These are phyloP conservation scores for Picea engelmannii DNA, from an alignment of 83 land plant species.

Conservation along the genomic window DNA sequence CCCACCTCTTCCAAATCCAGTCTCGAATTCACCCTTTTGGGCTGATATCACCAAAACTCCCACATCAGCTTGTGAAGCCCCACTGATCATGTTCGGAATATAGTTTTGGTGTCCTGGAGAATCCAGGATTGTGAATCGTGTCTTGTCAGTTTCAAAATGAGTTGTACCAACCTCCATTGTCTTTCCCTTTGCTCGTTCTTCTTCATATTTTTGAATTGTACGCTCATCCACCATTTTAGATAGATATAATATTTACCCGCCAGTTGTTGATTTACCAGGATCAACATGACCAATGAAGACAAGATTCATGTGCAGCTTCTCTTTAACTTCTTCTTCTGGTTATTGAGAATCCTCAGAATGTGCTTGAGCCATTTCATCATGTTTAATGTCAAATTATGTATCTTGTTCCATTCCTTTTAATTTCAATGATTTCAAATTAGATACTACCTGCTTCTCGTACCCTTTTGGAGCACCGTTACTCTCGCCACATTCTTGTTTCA, in stretches of 20 bases:
- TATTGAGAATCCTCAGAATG: conserved; percentile 26
- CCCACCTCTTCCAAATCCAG: no score
- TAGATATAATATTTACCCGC: conserved; percentile 58
- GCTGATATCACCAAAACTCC: conserved; percentile 39
- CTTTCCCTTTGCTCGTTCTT: conserved; percentile 94
- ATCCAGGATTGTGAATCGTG: conserved; percentile 97
- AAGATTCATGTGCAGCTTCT: conserved; percentile 79
- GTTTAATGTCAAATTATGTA: conserved; percentile 14
- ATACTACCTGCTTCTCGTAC: not conserved
- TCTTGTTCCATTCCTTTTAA: not conserved
- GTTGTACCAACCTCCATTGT: conserved; percentile 99
- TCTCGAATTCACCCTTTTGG: no score
- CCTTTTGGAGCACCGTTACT: no score
- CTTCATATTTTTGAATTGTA: conserved; percentile 98
- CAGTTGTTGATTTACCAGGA: conserved; percentile 92
- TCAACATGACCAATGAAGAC: conserved; percentile 99
- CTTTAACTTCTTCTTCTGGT: conserved; percentile 32
- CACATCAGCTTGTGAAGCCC: conserved; percentile 98
- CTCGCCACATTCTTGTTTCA: no score
- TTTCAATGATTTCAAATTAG: conserved; percentile 2
- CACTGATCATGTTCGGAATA: conserved; percentile 99
- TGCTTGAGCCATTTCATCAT: conserved; percentile 12
- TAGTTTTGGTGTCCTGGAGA: conserved; percentile 98
- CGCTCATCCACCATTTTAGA: conserved; percentile 84
- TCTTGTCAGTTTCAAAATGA: conserved; percentile 84